phyloP scores from a whole-genome alignment of 2,329 filamentous ascomycete species.

The Salinomyces thailandicus region DNA sequence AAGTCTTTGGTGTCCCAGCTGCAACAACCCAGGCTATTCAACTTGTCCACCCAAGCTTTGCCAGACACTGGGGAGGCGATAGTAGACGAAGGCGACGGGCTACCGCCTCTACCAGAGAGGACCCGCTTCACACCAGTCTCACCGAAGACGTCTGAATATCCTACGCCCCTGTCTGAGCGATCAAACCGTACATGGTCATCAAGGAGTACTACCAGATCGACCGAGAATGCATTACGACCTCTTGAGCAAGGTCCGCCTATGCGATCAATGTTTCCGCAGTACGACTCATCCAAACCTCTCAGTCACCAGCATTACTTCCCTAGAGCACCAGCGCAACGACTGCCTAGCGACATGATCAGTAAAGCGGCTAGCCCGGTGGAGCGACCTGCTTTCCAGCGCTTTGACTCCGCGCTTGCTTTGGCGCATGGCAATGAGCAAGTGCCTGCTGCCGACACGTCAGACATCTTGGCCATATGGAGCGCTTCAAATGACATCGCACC shows the following conservation, averaged over 20 bases:
- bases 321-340: slow-evolving; percentile 48
- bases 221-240: neutral
- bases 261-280: slow-evolving; percentile 66
- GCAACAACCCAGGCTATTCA: slow-evolving; percentile 5
- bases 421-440: slow-evolving; percentile 23
- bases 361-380: slow-evolving; percentile 36
- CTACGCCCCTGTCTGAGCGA: slow-evolving; percentile 5
- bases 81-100: slow-evolving; percentile 9
- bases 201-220: slow-evolving; percentile 1
- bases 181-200: slow-evolving; percentile 3
- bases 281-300: slow-evolving; percentile 57
- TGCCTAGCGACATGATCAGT: slow-evolving; percentile 56
- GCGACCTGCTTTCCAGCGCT: slow-evolving; percentile 10
- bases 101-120: slow-evolving; percentile 18
- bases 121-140: slow-evolving; percentile 11
- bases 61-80: neutral
- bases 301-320: slow-evolving; percentile 62
- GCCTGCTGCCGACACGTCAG: slow-evolving; percentile 16
- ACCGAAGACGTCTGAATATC: slow-evolving; percentile 10
- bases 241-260: slow-evolving; percentile 2
- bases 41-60: slow-evolving; percentile 1
- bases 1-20: slow-evolving; percentile 9
- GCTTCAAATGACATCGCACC: slow-evolving; percentile 16
- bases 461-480: slow-evolving; percentile 21
- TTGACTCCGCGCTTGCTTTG: slow-evolving; percentile 20